Base-by-base conservation (phyloP, 495 filamentous ascomycete species). In the Xylaria castorea region DNA sequence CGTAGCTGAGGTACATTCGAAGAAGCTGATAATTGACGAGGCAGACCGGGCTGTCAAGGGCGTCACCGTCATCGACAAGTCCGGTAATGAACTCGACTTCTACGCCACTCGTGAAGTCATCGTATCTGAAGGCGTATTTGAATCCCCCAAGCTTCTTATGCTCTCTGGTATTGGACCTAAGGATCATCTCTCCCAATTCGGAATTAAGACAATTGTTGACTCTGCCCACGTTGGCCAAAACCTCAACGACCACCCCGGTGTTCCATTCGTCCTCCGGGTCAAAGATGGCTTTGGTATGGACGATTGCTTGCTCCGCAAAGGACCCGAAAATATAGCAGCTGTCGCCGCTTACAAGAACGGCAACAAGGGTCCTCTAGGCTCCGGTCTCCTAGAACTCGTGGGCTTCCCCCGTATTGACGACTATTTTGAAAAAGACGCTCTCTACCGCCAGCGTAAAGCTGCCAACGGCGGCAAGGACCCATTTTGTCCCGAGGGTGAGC, bases 151-250 rank as follows among this genome's bases (percentile, higher is more conserved):
- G 71, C 80, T 91, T 58, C 84, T 91, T 8, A 87, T 90, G 85
- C 85, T 90, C 25, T 90, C 87, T 22, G 90, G 89, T 16, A 87
- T 92, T 64, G 89, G 89, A 5, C 87, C 89, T 4, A 76, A 81
- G 14, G 74, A 76, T 0, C 81, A 88, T 9, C 85, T 91, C 0
- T 64, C 78, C 32, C 76, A 85, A 53, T 85, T 86, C 78, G 72
- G 82, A 53, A 89, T 91, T 68, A 79, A 83, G 1, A 75, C 86
- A 0, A 66, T 88, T 25, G 81, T 86, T 2, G 80, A 89, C 53
- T 80, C 89, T 0, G 80, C 87, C 22, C 83, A 86, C 25, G 82
- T 91, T 42, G 90, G 89, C 5, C 80, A 89, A 72, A 89, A 90
- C 73, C 83, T 92, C 0, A 82, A 87, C 2, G 89, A 92, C 77